Conservation (phyloP, 2,329 filamentous ascomycete species). For the Domatiomyces globalis region DNA sequence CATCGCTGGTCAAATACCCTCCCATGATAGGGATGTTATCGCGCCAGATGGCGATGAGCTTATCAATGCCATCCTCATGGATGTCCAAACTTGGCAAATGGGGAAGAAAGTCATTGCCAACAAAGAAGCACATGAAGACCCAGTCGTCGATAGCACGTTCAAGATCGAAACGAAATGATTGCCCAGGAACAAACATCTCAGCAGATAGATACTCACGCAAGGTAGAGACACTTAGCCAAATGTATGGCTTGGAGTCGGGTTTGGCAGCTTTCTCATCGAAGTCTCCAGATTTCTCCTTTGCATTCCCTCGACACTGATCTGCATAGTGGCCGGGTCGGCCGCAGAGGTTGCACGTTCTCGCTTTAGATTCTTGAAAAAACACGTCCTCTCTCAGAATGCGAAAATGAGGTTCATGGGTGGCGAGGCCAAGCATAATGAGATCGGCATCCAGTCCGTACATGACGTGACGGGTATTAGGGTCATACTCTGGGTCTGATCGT, state of each 20-base stretch:
- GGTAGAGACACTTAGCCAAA: constrained; percentile 90
- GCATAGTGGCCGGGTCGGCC: constrained; percentile 86
- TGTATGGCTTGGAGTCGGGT: constrained; percentile 71
- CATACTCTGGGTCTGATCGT: constrained; percentile 73
- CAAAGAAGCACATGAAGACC: constrained; percentile 99
- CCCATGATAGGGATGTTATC: constrained; percentile 85
- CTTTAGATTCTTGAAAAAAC: constrained; percentile 76
- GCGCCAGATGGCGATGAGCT: constrained; percentile 90
- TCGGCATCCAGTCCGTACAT: constrained; percentile 97
- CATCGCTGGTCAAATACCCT: constrained; percentile 91
- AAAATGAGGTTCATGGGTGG: constrained; percentile 94
- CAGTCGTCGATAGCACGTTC: constrained; percentile 93
- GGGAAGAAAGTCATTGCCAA: constrained; percentile 94
- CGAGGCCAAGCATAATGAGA: constrained; percentile 94
- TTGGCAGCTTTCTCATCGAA: constrained; percentile 67
- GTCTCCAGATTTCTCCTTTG: constrained; percentile 64
- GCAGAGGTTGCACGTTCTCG: constrained; percentile 72
- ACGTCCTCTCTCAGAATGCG: constrained; percentile 93
- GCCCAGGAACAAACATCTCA: constrained; percentile 68
- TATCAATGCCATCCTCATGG: constrained; percentile 92
- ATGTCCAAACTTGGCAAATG: constrained; percentile 97
- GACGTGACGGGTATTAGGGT: constrained; percentile 93
- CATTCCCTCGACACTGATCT: constrained; percentile 65
- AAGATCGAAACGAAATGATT: constrained; percentile 81
- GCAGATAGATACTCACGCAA: constrained; percentile 84